phyloP scores from a whole-genome alignment of 495 filamentous ascomycete genomes.

The Penicillium taxi region DNA sequence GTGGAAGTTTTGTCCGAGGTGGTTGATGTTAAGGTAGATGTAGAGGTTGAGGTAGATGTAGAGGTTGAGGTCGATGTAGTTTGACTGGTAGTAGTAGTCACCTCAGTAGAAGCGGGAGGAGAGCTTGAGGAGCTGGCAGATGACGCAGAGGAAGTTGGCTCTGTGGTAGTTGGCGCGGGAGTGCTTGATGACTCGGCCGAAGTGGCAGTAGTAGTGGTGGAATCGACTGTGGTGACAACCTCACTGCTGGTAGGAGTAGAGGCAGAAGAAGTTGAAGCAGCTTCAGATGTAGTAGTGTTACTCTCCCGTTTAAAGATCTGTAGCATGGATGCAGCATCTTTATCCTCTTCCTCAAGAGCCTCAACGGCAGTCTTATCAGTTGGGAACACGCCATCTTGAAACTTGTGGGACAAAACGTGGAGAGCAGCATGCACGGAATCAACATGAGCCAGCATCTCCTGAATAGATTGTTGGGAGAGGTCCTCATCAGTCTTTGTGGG shows the following conservation, averaged over 20 bases:
- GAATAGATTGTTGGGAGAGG: constrained; percentile 26
- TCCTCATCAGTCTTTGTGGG: constrained; percentile 6
- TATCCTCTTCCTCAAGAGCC: constrained; percentile 40
- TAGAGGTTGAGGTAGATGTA: constrained; percentile 35
- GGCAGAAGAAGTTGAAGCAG: constrained; percentile 8
- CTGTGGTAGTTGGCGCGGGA: constrained; percentile 7
- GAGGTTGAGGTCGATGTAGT: constrained; percentile 10
- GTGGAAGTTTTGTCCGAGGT: constrained; percentile 17
- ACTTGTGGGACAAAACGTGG: constrained; percentile 41
- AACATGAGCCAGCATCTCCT: constrained; percentile 33
- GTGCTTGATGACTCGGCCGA: constrained; percentile 7
- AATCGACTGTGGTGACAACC: constrained; percentile 3
- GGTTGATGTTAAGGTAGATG: constrained; percentile 6
- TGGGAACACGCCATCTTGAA: constrained; percentile 44
- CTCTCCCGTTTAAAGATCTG: constrained; percentile 35
- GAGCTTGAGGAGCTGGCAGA: constrained; percentile 9
- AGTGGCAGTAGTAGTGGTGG: background rate
- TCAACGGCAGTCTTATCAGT: constrained; percentile 40
- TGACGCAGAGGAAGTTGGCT: constrained; percentile 3
- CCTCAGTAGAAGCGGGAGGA: constrained; percentile 9
- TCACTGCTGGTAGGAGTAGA: constrained; percentile 12
- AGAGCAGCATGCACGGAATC: constrained; percentile 41
- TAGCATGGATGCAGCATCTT: constrained; percentile 36
- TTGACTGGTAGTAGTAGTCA: constrained; percentile 9
- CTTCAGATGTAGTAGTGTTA: constrained; percentile 22